Base-by-base conservation (phyloP, 768 basidiomycete species). In the Kwoniella mangroviensis region DNA sequence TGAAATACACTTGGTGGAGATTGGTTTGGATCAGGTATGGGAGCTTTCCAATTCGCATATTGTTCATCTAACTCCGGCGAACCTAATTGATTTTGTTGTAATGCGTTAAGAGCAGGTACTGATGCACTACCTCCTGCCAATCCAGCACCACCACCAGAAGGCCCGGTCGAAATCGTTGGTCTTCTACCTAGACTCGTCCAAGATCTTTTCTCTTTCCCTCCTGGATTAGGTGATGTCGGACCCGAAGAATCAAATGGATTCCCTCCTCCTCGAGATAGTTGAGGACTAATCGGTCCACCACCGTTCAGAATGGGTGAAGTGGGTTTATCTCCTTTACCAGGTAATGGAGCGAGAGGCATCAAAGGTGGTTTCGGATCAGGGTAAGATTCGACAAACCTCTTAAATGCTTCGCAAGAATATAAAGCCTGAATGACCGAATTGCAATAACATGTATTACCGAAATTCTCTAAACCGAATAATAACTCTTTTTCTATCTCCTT, bases 341-440 rank as follows among this genome's bases (percentile, higher is more conserved):
- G 84, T 71, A 59, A 85, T 75, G 81, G 71, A 79, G 84, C 71
- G 78, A 85, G 68, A 82, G 85, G 65, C 81, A 80, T 66, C 86
- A 88, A 63, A 84, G 84, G 84, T 89, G 91, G 63, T 85, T 77
- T 69, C 87, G 86, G 75, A 90, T 80, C 75, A 3, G 81, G 81
- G 55, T 83, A 84, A 22, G 81, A 75, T 54, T 82, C 92, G 75
- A 98, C 86, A 67, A 97, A 91, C 60, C 95, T 91, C 61, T 95
- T 88, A 82, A 99, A 98, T 1, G 96, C 95, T 24, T 88, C 85
- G 82, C 94, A 98, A 83, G 95, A 96, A 85, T 98, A 99, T 65
- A 98, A 88, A 0, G 97, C 90, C 83, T 99, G 96, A 17, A 99
- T 87, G 24, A 99, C 94, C n/a, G 96, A 97, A 84, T 98, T 99